A percentile compares a stretch with the other conserved stretches of the same genome.
Evolutionary conservation across 2,329 filamentous ascomycete species (phyloP).

Genomic region (Fusarium anguioides): DNA sequence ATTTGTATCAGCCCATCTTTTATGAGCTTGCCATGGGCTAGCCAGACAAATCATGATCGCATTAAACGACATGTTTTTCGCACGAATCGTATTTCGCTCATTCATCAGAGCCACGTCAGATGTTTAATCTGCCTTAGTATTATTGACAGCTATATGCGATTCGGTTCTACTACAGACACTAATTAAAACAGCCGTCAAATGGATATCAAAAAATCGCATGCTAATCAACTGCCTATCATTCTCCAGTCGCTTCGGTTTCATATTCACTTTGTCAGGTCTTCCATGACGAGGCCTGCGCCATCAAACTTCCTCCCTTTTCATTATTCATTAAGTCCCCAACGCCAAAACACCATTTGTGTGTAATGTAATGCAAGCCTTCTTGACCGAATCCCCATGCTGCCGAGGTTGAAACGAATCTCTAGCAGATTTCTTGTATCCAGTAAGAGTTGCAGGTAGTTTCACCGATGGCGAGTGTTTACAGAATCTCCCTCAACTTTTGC

Average conservation of each 20-base stretch:
- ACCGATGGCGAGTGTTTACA: conserved; percentile 57
- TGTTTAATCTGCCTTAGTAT: conserved; percentile 22
- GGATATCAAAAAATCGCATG: conserved; percentile 37
- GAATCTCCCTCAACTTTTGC: conserved; percentile 79
- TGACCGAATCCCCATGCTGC: background rate
- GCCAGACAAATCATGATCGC: conserved; percentile 1
- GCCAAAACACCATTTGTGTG: conserved; percentile 38
- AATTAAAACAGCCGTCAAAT: conserved; percentile 34
- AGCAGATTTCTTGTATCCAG: background rate
- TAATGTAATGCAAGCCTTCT: conserved; percentile 10
- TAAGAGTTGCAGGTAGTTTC: conserved; percentile 3
- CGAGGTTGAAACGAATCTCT: background rate
- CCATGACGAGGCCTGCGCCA: background rate
- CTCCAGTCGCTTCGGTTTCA: conserved; percentile 1
- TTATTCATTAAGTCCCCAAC: conserved; percentile 43
- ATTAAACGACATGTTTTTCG: background rate
- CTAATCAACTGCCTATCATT: conserved; percentile 18
- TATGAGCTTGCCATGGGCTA: background rate
- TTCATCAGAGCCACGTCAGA: background rate
- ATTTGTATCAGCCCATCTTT: conserved; percentile 30
- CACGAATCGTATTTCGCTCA: background rate
- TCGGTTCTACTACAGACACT: conserved; percentile 25
- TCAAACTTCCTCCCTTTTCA: conserved; percentile 23
- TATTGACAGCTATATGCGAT: conserved; percentile 29
- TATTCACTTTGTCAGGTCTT: conserved; percentile 2